Evolutionary conservation across 2,329 filamentous ascomycete species (phyloP), one percentile per base, ranked within the genome.

Genomic region (Monosporascus sp.): DNA sequence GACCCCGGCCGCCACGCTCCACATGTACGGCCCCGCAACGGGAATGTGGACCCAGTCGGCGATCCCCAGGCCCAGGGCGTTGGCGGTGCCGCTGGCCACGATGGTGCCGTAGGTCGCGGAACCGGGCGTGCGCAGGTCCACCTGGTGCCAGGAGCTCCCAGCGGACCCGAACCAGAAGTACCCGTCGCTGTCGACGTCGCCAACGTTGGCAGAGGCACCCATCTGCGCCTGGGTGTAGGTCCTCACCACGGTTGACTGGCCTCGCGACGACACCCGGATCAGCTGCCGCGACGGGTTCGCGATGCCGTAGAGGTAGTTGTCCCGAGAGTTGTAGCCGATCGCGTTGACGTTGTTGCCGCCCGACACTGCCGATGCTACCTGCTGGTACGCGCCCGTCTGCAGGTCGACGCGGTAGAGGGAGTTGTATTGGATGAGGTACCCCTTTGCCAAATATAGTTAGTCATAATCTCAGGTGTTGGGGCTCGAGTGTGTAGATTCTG

Each of bases 291-390:
- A 31, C 9, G 50, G 46, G 22, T 48, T 41, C 8, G n/a, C 45
- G 11, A 39, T 36, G 8, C 50, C 50, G 50, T 52, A 52, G 9
- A 52, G 37, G 50, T 52, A 52, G 37, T 48, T 17, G 37, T 52
- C 50, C 17, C 36, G 25, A 18, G 24, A 25, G 45, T 52, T 44
- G 50, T 49, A 52, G 22, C 50, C 50, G 45, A 52, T 38, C 8
- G 50, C 50, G 50, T 52, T 48, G 45, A 52, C 31, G 24, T 15
- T 25, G 38, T 20, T 38, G 20, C 6, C 46, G 20, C 37, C 25
- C 17, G 36, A 3, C 3, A 52, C 50, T 22, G 8, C 39, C 31
- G 45, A 15, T 11, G 24, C 36, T 18, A 52, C 27, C 14, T 22
- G 14, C 9, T 22, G 20, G 50, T 52, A 52, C 24, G 7, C 24